These are phyloP conservation scores for Tulasnella sp. DNA, from an alignment of 768 basidiomycete genomes.

Conservation along the genomic window DNA sequence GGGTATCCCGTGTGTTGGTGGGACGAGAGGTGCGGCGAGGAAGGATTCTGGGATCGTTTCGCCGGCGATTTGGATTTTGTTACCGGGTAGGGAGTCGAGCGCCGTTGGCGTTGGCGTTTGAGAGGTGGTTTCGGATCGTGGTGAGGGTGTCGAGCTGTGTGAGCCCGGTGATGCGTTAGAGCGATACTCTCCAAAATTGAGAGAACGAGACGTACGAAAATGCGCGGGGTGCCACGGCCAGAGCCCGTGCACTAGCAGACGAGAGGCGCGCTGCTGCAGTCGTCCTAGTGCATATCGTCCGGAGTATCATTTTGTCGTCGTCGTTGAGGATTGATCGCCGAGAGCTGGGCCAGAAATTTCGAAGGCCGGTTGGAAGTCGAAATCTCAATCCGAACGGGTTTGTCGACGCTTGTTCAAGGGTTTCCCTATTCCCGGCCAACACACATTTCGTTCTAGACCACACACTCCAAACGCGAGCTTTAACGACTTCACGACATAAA, in stretches of 20 bases:
- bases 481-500: background rate
- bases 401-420: background rate
- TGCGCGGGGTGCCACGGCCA: background rate
- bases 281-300: background rate
- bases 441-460: background rate
- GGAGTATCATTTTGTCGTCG: background rate
- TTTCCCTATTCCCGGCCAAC: background rate
- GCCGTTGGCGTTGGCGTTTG: too few species aligned
- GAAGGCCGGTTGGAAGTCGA: background rate
- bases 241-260: background rate
- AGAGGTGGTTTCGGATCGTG: too few species aligned
- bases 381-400: background rate
- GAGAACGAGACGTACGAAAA: background rate
- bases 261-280: background rate
- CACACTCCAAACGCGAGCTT: background rate
- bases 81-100: background rate
- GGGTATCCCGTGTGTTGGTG: slow-evolving; percentile 47
- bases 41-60: slow-evolving; percentile 6
- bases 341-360: background rate
- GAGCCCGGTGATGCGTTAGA: background rate
- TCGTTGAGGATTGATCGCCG: background rate
- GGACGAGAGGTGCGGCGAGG: background rate
- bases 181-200: background rate
- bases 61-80: background rate
- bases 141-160: background rate